A percentile compares a stretch with the other conserved stretches of the same genome.
phyloP scores from a whole-genome alignment of 2,329 filamentous ascomycete genomes.

The Scedosporium minutisporum region DNA sequence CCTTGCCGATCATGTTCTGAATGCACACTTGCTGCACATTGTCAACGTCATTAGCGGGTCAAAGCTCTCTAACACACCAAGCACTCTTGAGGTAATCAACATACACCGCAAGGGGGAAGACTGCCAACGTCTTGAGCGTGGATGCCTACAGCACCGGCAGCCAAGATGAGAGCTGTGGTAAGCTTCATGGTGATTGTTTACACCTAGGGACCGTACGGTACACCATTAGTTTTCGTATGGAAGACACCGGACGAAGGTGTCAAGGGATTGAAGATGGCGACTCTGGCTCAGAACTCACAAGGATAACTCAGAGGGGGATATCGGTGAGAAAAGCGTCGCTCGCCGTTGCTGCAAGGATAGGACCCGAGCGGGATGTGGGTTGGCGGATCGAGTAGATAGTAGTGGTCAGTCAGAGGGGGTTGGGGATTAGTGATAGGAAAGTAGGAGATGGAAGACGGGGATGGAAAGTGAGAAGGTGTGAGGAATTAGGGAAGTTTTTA shows the following conservation, averaged over 20 bases:
- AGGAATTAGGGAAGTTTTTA: neutral
- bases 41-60: neutral
- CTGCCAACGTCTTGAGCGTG: constrained; percentile 29
- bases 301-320: too few relatives aligned
- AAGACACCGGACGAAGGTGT: too few relatives aligned
- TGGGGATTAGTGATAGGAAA: neutral
- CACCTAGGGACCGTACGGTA: neutral
- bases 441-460: neutral
- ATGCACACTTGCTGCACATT: constrained; percentile 34
- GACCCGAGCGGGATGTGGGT: too few relatives aligned
- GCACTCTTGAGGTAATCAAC: constrained; percentile 15
- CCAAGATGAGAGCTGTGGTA: constrained; percentile 29
- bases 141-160: constrained; percentile 29
- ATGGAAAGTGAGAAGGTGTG: neutral
- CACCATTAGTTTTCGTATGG: neutral
- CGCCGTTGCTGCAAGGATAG: too few relatives aligned
- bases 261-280: neutral
- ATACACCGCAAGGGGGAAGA: constrained; percentile 45
- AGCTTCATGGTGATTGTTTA: constrained; percentile 39
- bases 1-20: constrained; percentile 39
- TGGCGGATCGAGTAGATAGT: too few relatives aligned
- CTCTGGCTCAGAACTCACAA: too few relatives aligned
- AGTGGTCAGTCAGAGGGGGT: too few relatives aligned
- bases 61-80: neutral
- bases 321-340: too few relatives aligned